Conservation (phyloP, 1,284 basidiomycete genomes). For the Psilocybe mexicana region DNA sequence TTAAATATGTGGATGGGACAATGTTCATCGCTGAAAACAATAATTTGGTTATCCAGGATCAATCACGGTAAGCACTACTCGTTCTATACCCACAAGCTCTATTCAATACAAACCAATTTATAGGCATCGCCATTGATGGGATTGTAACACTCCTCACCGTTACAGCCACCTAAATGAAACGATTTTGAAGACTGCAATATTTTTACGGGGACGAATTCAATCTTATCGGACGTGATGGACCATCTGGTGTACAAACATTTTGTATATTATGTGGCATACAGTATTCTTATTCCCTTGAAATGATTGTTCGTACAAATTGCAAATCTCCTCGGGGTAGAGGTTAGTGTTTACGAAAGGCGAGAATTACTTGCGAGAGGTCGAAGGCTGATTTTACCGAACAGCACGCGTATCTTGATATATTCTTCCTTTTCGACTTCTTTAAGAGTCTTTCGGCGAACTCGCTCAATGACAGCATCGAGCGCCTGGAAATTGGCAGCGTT, state of each 20-base stretch:
- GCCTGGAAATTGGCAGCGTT: conserved; percentile 81
- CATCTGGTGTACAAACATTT: conserved; percentile 7
- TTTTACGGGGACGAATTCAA: background rate
- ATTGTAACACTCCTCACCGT: conserved; percentile 36
- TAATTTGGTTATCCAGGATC: conserved; percentile 18
- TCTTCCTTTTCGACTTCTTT: conserved; percentile 40
- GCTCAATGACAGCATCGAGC: conserved; percentile 78
- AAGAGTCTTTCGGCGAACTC: conserved; percentile 68
- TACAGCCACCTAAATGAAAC: conserved; percentile 17
- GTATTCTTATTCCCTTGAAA: background rate
- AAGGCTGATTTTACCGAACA: background rate
- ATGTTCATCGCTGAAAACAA: background rate
- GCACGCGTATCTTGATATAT: conserved; percentile 19
- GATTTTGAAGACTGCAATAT: background rate
- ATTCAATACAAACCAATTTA: background rate
- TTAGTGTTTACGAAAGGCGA: background rate
- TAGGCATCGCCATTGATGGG: conserved; percentile 39
- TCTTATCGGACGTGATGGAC: conserved; percentile 9
- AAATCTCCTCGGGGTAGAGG: background rate
- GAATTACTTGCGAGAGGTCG: background rate
- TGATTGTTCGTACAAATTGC: background rate
- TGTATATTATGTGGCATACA: conserved; percentile 3
- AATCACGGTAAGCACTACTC: conserved; percentile 28
- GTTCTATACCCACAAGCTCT: background rate
- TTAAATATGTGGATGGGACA: conserved; percentile 14